A percentile compares a stretch with the other conserved stretches of the same genome.
Conservation (phyloP, 2,329 filamentous ascomycete species). For the Neurospora crassa region DNA sequence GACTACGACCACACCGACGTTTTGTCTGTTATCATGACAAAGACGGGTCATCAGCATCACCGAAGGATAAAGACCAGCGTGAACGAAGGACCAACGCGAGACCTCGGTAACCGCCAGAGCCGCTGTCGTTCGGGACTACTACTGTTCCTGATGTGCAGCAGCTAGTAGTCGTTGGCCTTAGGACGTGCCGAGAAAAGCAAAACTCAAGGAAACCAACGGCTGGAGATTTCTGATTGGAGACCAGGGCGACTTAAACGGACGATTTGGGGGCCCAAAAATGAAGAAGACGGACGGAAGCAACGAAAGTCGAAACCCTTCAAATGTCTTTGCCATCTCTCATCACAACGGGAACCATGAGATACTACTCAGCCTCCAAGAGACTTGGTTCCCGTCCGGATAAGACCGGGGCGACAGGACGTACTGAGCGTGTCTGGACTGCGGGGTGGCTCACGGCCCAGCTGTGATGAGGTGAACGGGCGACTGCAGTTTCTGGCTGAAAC, state of each 20-base stretch:
- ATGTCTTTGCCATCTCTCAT: not conserved
- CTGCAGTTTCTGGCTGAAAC: not conserved
- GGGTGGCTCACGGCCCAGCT: not conserved
- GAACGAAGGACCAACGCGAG: not conserved
- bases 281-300: not conserved
- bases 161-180: not conserved
- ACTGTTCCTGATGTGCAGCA: not conserved
- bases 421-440: not conserved
- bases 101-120: not conserved
- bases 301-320: not conserved
- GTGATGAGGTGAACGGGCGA: not conserved
- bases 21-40: not conserved
- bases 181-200: not conserved
- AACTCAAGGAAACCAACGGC: not conserved
- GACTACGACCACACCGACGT: not conserved
- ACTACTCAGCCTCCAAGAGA: not conserved
- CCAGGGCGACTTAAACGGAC: not conserved
- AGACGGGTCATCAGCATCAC: not conserved
- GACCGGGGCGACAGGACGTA: not conserved
- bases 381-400: not conserved
- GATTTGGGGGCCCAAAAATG: not conserved
- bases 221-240: not conserved
- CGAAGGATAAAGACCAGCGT: not conserved
- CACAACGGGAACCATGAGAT: not conserved
- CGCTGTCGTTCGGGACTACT: not conserved